A percentile compares a stretch with the other conserved stretches of the same genome.
Evolutionary conservation across 352 stramenopile species (phyloP).

Genomic region (Globisporangium acanthophoron): DNA sequence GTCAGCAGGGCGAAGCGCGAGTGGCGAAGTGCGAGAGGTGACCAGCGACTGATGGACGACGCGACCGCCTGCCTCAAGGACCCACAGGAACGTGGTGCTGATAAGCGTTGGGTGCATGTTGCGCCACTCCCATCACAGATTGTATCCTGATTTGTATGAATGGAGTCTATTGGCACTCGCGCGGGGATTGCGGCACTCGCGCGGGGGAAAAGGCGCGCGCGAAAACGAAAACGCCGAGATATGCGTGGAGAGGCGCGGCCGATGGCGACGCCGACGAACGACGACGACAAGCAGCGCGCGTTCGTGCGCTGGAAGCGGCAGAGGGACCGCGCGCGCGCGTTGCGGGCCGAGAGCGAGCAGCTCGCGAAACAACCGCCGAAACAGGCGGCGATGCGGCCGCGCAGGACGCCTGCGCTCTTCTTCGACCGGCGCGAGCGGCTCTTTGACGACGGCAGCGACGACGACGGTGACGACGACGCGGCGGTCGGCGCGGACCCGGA

Average conservation of each 20-base stretch:
- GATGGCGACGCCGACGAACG: neutral
- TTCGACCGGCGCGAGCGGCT: neutral
- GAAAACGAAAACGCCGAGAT: neutral
- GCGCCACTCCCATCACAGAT: no score
- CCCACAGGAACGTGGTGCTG: no score
- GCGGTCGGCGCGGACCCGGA: constrained; percentile 11
- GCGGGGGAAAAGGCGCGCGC: neutral
- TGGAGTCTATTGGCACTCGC: neutral
- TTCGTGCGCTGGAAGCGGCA: constrained; percentile 20
- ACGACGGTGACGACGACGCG: constrained; percentile 1
- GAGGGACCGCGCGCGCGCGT: constrained; percentile 12
- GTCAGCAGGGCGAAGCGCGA: no score
- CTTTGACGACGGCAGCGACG: neutral
- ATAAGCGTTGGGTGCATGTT: no score
- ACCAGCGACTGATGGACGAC: no score
- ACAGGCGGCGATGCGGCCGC: neutral
- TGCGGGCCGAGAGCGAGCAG: neutral
- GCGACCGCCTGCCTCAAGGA: no score
- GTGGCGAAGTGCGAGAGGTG: no score
- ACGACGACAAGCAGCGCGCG: constrained; percentile 10
- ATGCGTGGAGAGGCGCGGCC: neutral
- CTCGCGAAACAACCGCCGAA: neutral
- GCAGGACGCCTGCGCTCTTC: neutral
- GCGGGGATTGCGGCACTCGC: neutral
- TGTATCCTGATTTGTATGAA: no score